Conservation (phyloP, 1,284 basidiomycete genomes). For the Apiotrichum sp. region DNA sequence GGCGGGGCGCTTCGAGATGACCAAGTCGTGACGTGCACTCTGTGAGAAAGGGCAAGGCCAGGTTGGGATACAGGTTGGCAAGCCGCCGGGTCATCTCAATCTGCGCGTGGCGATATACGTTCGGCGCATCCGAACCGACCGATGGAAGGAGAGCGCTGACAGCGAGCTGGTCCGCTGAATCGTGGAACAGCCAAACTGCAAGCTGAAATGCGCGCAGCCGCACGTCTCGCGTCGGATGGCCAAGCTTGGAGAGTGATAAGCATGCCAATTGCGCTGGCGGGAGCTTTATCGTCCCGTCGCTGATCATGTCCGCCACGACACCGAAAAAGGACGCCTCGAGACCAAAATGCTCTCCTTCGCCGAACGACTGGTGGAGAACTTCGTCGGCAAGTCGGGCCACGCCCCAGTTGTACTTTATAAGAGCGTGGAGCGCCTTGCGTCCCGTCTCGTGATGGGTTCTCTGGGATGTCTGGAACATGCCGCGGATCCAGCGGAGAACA, state of each 20-base stretch:
- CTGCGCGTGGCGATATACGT: conserved; percentile 75
- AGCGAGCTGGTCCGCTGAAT: conserved; percentile 49
- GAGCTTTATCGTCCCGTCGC: conserved; percentile 50
- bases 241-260: conserved; percentile 76
- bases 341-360: conserved; percentile 50
- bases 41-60: conserved; percentile 62
- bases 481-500: conserved; percentile 49
- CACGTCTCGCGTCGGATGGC: conserved; percentile 62
- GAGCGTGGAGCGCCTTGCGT: conserved; percentile 63
- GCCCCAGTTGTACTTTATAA: conserved; percentile 60
- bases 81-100: conserved; percentile 69
- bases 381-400: conserved; percentile 63
- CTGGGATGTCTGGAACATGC: conserved; percentile 46
- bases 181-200: conserved; percentile 64
- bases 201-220: conserved; percentile 73
- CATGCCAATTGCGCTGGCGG: conserved; percentile 66
- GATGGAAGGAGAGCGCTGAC: conserved; percentile 64
- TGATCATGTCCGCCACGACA: conserved; percentile 62
- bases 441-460: conserved; percentile 45
- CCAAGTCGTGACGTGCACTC: conserved; percentile 71
- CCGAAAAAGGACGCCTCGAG: conserved; percentile 62
- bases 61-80: conserved; percentile 69
- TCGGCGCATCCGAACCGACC: conserved; percentile 66
- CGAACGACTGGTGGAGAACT: conserved; percentile 65
- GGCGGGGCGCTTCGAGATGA: conserved; percentile 56